A percentile compares a stretch with the other conserved stretches of the same genome.
phyloP scores from a whole-genome alignment of 176 grass and related monocot genomes.

The Ampelocalamus luodianensis region DNA sequence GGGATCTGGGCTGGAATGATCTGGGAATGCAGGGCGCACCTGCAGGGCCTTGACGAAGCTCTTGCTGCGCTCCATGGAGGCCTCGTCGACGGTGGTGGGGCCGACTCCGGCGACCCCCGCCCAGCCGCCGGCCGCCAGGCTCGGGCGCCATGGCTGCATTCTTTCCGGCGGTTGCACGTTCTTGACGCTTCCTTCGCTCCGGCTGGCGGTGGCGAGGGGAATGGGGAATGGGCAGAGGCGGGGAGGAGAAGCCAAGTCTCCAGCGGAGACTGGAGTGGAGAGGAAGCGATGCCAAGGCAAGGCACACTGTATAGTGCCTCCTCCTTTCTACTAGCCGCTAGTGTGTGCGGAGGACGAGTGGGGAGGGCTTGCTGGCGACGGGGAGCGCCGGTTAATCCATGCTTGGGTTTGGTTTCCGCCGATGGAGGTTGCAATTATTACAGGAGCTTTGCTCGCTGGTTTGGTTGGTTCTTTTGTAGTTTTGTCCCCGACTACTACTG shows the following conservation, averaged over 20 bases:
- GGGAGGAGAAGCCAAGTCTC: constrained; percentile 30
- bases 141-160: constrained; percentile 53
- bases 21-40: constrained; percentile 46
- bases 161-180: not conserved
- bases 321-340: not conserved
- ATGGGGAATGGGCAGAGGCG: not conserved
- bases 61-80: constrained; percentile 96
- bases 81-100: constrained; percentile 78
- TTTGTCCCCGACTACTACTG: not conserved
- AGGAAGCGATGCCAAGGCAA: constrained; percentile 40
- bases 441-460: constrained; percentile 14
- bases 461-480: not conserved
- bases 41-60: constrained; percentile 94
- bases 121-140: constrained; percentile 10
- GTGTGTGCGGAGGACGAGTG: not conserved
- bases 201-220: not conserved
- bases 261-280: constrained; percentile 39
- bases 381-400: not conserved
- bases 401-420: not conserved
- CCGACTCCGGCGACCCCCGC: constrained; percentile 25
- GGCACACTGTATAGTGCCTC: not conserved
- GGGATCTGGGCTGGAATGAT: constrained; percentile 32
- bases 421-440: constrained; percentile 6
- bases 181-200: not conserved
- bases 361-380: not conserved